Evolutionary conservation across 108 stramenopile genomes (phyloP), one percentile per base, ranked within the genome.

Genomic region (Seminavis robusta): DNA sequence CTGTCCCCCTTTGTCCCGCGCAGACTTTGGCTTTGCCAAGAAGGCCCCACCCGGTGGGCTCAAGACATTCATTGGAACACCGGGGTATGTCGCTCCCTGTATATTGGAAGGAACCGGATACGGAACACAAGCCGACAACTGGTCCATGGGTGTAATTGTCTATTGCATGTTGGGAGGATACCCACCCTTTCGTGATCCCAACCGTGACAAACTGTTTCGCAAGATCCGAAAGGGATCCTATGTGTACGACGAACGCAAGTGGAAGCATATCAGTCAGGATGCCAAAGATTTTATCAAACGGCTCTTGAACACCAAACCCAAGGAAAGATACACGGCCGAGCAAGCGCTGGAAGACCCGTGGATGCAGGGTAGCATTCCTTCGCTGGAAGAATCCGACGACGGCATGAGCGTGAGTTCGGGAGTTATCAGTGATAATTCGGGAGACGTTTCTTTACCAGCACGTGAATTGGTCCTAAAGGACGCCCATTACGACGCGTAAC

Each of bases 1-100:
- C n/a, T n/a, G n/a, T n/a, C n/a, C n/a, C n/a, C n/a, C n/a, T n/a
- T n/a, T n/a, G n/a, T 97, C n/a, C n/a, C n/a, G n/a, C 32, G 98
- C 97, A 24, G 99, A 99, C 74, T 91, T 99, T 38, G 99, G 99
- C 11, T 87, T 99, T 20, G 99, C 98, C 8, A 83, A 94, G 13
- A 74, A 77, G 15, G 57, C 84, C 56, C 61, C 73, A 16, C 86
- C 86, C 23, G 97, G 97, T 57, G 84, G 93, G 49, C 82, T 94
- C 20, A 79, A 86, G 54, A 99, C 99, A 8, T 94, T 99, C 33
- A 98, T 98, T 61, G 99, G 99, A 6, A 99, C 99, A 20, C 99
- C 99, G 30, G 98, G 98, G 72, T 99, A 99, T 74, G 97, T 99
- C 56, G 99, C 99, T 1, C 99, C 99, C 0, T 98, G 98, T 60